phyloP scores from a whole-genome alignment of 768 basidiomycete genomes.

The Tricholoma terreum region DNA sequence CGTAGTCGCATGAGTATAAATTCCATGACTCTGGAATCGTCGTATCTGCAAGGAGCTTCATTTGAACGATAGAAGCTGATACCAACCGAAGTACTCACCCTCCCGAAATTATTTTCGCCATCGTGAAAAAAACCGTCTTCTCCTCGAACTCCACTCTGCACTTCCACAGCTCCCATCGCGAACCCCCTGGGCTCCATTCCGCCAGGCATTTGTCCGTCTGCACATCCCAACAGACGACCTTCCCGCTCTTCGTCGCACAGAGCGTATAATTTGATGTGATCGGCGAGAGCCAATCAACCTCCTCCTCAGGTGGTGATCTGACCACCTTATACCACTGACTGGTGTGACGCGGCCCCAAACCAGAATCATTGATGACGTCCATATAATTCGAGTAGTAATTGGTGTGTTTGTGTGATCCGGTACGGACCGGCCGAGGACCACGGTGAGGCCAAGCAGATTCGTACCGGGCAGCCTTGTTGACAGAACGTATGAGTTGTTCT shows the following conservation, averaged over 20 bases:
- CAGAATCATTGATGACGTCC: slow-evolving; percentile 24
- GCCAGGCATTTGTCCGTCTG: slow-evolving; percentile 57
- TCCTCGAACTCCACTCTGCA: slow-evolving; percentile 75
- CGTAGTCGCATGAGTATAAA: slow-evolving; percentile 68
- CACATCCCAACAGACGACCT: slow-evolving; percentile 77
- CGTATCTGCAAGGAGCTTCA: slow-evolving; percentile 34
- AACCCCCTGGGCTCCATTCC: slow-evolving; percentile 61
- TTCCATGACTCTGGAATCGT: slow-evolving; percentile 64
- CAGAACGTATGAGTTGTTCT: slow-evolving; percentile 55
- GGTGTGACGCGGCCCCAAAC: slow-evolving; percentile 8
- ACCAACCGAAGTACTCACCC: slow-evolving; percentile 36
- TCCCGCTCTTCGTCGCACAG: slow-evolving; percentile 74
- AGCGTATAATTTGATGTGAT: slow-evolving; percentile 74
- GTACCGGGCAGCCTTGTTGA: slow-evolving; percentile 59
- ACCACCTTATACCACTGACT: slow-evolving; percentile 66
- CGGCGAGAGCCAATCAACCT: slow-evolving; percentile 75
- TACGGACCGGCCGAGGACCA: slow-evolving; percentile 50
- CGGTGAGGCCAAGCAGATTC: slow-evolving; percentile 62
- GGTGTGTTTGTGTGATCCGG: slow-evolving; percentile 26
- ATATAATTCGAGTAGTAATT: slow-evolving; percentile 38
- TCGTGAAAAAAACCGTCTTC: slow-evolving; percentile 68
- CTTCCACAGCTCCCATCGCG: slow-evolving; percentile 72
- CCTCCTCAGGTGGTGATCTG: slow-evolving; percentile 61
- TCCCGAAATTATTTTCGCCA: slow-evolving; percentile 59
- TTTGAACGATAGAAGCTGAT: neutral